phyloP scores from a whole-genome alignment of 169 alveolate genomes.

The Plasmodium vinckei region DNA sequence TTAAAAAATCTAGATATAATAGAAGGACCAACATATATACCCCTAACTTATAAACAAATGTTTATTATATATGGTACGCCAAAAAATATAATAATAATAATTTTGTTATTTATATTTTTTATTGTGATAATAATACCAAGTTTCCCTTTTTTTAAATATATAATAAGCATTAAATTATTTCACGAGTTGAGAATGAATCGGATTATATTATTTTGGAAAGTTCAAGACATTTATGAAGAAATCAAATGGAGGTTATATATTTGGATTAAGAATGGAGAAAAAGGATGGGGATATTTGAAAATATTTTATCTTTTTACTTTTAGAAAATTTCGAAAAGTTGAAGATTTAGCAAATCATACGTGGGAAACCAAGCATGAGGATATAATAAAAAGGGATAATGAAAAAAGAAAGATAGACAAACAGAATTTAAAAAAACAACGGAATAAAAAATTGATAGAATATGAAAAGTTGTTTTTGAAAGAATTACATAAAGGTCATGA shows the following conservation, averaged over 20 bases:
- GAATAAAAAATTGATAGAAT: conserved; percentile 12
- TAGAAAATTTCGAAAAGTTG: background rate
- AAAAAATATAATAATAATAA: conserved; percentile 3
- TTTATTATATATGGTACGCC: background rate
- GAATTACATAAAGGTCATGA: conserved; percentile 15
- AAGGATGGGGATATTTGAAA: too few species aligned
- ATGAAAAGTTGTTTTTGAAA: conserved; percentile 15
- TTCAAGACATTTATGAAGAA: conserved; percentile 10
- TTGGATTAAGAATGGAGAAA: background rate
- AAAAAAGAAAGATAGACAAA: conserved; percentile 17
- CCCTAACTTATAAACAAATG: background rate
- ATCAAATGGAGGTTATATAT: background rate
- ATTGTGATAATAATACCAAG: conserved; percentile 16
- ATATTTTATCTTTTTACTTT: too few species aligned
- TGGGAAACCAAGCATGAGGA: conserved; percentile 1
- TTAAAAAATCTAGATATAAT: conserved; percentile 4
- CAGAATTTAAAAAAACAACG: conserved; percentile 20
- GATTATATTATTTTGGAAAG: conserved; percentile 5
- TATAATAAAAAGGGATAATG: conserved; percentile 21
- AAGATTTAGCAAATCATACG: conserved; percentile 5
- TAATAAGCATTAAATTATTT: conserved; percentile 20
- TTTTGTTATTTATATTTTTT: conserved; percentile 7
- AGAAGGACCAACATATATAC: background rate
- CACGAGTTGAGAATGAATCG: conserved; percentile 14
- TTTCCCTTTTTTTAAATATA: conserved; percentile 7